Evolutionary conservation across 768 basidiomycete species (phyloP).

Genomic region (Fistulinella prunicolor): DNA sequence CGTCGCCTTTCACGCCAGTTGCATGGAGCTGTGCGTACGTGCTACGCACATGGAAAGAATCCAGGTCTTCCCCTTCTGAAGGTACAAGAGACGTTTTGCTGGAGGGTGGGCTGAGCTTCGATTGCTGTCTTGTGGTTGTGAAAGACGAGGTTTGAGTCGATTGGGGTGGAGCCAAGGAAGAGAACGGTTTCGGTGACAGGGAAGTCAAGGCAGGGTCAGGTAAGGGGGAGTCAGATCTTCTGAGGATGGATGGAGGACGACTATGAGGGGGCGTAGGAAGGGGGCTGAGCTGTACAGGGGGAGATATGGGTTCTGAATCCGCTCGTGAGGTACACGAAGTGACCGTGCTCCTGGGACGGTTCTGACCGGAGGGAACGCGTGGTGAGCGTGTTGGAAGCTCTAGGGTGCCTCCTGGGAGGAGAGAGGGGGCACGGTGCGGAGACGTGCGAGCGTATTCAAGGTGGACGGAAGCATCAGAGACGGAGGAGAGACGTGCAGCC

Average conservation of each 20-base stretch:
- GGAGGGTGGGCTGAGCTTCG: constrained; percentile 35
- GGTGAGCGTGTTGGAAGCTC: constrained; percentile 26
- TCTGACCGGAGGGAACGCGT: constrained; percentile 21
- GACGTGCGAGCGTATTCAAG: constrained; percentile 16
- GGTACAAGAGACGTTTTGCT: constrained; percentile 64
- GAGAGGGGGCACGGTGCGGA: constrained; percentile 17
- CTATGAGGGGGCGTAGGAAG: constrained; percentile 30
- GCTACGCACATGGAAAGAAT: constrained; percentile 78
- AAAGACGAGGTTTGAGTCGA: constrained; percentile 36
- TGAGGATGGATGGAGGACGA: constrained; percentile 26
- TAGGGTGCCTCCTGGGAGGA: constrained; percentile 14
- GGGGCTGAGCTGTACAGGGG: constrained; percentile 13
- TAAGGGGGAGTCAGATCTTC: constrained; percentile 24
- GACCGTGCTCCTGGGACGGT: constrained; percentile 21
- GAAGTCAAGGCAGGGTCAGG: constrained; percentile 18
- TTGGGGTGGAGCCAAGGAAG: constrained; percentile 25
- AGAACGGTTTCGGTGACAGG: constrained; percentile 17
- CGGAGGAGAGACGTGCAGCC: constrained; percentile 20
- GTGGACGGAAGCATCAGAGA: constrained; percentile 28
- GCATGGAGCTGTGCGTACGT: constrained; percentile 90
- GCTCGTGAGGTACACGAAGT: constrained; percentile 29
- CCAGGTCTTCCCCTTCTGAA: constrained; percentile 77
- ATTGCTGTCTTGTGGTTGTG: constrained; percentile 23
- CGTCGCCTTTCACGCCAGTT: constrained; percentile 91
- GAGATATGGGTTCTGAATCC: constrained; percentile 16